Conservation (phyloP, 2,329 filamentous ascomycete genomes). For the Talaromyces atroroseus region DNA sequence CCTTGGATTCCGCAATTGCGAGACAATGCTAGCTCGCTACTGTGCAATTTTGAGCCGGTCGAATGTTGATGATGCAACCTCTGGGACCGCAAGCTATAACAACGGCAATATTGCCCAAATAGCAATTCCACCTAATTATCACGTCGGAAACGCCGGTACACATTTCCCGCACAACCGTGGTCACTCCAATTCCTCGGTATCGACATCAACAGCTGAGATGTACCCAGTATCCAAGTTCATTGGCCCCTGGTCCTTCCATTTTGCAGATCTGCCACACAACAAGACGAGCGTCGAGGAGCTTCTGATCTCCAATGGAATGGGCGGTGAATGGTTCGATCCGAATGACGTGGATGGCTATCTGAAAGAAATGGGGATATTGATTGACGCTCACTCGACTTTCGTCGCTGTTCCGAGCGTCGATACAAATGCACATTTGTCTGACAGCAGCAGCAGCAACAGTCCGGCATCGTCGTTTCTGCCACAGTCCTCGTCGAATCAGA, state of each 20-base stretch:
- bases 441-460: background rate
- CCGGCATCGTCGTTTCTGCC: background rate
- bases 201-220: constrained; percentile 14
- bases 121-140: constrained; percentile 57
- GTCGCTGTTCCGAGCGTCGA: constrained; percentile 14
- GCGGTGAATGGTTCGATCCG: constrained; percentile 68
- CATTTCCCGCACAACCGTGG: constrained; percentile 49
- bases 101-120: constrained; percentile 40
- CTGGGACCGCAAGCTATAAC: constrained; percentile 19
- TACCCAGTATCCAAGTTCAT: constrained; percentile 13
- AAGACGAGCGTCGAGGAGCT: constrained; percentile 16
- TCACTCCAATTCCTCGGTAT: constrained; percentile 15
- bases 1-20: constrained; percentile 50
- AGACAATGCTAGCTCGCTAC: constrained; percentile 38
- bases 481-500: background rate
- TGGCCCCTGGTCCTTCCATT: constrained; percentile 10
- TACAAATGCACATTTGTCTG: background rate
- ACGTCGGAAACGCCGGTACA: constrained; percentile 63
- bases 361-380: constrained; percentile 33
- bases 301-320: constrained; percentile 50
- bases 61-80: constrained; percentile 32
- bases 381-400: constrained; percentile 22
- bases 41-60: constrained; percentile 30
- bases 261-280: constrained; percentile 20
- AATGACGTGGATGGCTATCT: constrained; percentile 71